phyloP scores from a whole-genome alignment of 352 stramenopile genomes.

The Pythium biforme region DNA sequence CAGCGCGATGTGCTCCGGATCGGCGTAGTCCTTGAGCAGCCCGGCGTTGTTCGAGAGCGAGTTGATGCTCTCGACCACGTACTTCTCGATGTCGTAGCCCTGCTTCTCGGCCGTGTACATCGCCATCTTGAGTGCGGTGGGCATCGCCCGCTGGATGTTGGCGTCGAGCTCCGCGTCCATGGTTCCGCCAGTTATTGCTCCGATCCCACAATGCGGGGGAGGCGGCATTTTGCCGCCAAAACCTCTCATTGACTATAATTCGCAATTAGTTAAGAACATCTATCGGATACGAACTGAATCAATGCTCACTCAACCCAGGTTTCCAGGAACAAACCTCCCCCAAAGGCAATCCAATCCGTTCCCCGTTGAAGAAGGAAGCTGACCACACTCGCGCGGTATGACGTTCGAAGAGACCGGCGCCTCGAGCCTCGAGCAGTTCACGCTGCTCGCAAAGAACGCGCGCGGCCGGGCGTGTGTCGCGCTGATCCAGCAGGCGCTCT shows the following conservation, averaged over 20 bases:
- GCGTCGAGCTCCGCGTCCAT: conserved; percentile 63
- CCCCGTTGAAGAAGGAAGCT: conserved; percentile 11
- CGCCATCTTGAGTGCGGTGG: conserved; percentile 71
- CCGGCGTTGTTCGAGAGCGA: conserved; percentile 63
- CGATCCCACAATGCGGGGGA: not conserved
- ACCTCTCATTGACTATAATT: conserved; percentile 12
- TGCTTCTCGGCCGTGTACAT: conserved; percentile 77
- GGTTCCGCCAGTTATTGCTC: not conserved
- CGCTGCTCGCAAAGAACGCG: conserved; percentile 89
- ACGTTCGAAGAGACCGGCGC: conserved; percentile 65
- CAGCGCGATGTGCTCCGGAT: conserved; percentile 47
- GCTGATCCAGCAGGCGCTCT: conserved; percentile 92
- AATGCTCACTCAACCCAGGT: conserved; percentile 18
- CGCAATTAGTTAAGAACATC: conserved; percentile 7
- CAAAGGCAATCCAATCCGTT: not conserved
- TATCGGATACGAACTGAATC: conserved; percentile 14
- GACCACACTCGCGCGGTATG: no score
- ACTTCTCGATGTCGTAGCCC: conserved; percentile 72
- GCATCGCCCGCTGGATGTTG: conserved; percentile 60
- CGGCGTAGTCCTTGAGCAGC: conserved; percentile 63
- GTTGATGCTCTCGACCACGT: conserved; percentile 63
- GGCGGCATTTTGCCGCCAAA: conserved; percentile 19
- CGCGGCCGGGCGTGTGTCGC: conserved; percentile 88
- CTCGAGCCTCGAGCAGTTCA: conserved; percentile 91
- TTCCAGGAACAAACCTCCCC: not conserved